A percentile compares a stretch with the other conserved stretches of the same genome.
These are phyloP conservation scores for Emericellopsis terricola DNA, from an alignment of 495 filamentous ascomycete species.

Conservation along the genomic window DNA sequence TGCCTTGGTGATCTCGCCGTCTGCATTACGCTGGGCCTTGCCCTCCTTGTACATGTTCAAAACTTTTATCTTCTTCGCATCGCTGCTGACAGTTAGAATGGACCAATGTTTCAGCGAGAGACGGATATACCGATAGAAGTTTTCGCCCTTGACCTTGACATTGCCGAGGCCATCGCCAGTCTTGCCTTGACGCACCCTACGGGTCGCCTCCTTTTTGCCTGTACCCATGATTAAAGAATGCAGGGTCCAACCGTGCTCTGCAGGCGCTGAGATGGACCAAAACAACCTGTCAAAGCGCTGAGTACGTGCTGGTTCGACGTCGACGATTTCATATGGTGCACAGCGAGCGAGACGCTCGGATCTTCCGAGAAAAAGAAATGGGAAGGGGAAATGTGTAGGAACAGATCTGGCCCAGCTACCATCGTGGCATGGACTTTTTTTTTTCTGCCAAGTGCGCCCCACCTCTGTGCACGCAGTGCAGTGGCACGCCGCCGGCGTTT, in stretches of 20 bases:
- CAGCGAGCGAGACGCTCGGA: too few species aligned
- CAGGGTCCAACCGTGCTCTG: too few species aligned
- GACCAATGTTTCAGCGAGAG: not conserved
- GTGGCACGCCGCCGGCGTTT: not conserved
- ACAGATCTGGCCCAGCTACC: not conserved
- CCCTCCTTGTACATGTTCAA: constrained; percentile 77
- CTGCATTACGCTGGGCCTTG: constrained; percentile 50
- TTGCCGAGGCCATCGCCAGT: constrained; percentile 69
- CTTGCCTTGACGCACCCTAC: constrained; percentile 67
- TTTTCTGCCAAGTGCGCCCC: constrained; percentile 1
- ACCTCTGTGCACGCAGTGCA: constrained; percentile 1
- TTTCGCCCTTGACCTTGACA: constrained; percentile 87
- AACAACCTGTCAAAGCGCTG: too few species aligned
- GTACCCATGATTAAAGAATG: constrained; percentile 69
- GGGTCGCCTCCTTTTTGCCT: constrained; percentile 77
- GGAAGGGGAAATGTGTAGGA: not conserved
- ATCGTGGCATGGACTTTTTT: constrained; percentile 8
- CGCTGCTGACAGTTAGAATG: not conserved
- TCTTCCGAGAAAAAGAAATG: too few species aligned
- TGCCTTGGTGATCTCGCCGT: constrained; percentile 52
- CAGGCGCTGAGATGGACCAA: too few species aligned
- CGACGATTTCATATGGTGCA: too few species aligned
- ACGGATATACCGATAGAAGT: constrained; percentile 54
- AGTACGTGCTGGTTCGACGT: too few species aligned
- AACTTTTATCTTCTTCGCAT: constrained; percentile 68